Conservation (phyloP, 1,284 basidiomycete genomes). For the Puccinia coronata region DNA sequence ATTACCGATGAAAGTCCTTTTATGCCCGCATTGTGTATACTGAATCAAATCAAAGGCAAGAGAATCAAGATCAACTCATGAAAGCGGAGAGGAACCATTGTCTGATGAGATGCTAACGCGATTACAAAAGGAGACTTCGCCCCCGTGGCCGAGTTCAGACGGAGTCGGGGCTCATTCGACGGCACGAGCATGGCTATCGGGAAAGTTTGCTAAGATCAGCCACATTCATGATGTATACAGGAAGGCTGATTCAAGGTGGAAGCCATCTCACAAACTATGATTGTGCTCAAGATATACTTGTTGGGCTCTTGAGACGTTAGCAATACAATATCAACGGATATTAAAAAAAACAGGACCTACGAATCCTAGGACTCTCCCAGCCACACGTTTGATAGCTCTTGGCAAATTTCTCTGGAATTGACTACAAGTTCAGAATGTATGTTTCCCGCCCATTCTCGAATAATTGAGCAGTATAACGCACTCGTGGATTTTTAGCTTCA, state of each 20-base stretch:
- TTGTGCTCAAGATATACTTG: conserved; percentile 41
- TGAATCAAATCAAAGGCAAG: conserved; percentile 8
- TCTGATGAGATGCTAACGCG: conserved; percentile 17
- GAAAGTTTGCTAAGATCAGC: not conserved
- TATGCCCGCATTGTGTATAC: conserved; percentile 49
- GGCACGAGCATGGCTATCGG: conserved; percentile 42
- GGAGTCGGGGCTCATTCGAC: conserved; percentile 46
- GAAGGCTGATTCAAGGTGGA: not conserved
- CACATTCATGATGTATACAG: not conserved
- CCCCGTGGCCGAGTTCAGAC: conserved; percentile 17
- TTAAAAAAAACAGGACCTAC: not conserved
- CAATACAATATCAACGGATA: not conserved
- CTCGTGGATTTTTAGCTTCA: conserved; percentile 49
- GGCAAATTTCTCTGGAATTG: conserved; percentile 45
- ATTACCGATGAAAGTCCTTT: conserved; percentile 47
- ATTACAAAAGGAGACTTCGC: conserved; percentile 50
- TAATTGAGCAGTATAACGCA: not conserved
- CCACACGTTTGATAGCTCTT: conserved; percentile 49
- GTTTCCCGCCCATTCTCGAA: not conserved
- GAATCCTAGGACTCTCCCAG: conserved; percentile 45
- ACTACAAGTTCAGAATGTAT: not conserved
- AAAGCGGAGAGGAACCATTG: not conserved
- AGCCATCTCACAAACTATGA: conserved; percentile 37
- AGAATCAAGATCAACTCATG: not conserved
- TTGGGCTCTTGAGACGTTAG: not conserved